Percentiles rank a stretch among this genome's conserved stretches.
Conservation (phyloP, 495 filamentous ascomycete genomes). For the Tuber brumale region DNA sequence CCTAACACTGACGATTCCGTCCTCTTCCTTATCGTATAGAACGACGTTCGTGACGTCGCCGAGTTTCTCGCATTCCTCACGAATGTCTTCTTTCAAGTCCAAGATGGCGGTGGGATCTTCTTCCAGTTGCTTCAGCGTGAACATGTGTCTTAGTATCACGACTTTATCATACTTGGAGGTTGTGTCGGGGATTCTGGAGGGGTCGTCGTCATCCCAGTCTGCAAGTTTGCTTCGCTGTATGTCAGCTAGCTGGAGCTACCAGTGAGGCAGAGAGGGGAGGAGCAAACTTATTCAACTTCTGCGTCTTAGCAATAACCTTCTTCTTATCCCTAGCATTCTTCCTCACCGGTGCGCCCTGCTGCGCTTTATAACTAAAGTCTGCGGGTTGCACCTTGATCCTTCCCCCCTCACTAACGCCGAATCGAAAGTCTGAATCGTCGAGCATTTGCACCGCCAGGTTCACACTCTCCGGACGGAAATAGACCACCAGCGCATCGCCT, state of each 20-base stretch:
- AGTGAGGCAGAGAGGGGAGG: neutral
- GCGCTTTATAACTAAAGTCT: slow-evolving; percentile 75
- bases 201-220: slow-evolving; percentile 90
- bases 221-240: slow-evolving; percentile 61
- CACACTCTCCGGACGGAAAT: slow-evolving; percentile 87
- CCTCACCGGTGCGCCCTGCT: slow-evolving; percentile 54
- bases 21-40: slow-evolving; percentile 79
- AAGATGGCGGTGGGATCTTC: slow-evolving; percentile 75
- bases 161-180: slow-evolving; percentile 64
- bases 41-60: slow-evolving; percentile 86
- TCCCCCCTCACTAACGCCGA: slow-evolving; percentile 52
- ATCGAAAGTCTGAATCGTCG: slow-evolving; percentile 79
- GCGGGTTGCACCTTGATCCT: slow-evolving; percentile 78
- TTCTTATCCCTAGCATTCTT: slow-evolving; percentile 60
- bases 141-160: slow-evolving; percentile 90
- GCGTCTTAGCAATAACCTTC: slow-evolving; percentile 82
- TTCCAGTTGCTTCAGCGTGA: slow-evolving; percentile 75
- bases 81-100: slow-evolving; percentile 91
- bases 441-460: slow-evolving; percentile 81
- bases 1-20: slow-evolving; percentile 76
- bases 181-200: slow-evolving; percentile 50
- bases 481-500: slow-evolving; percentile 87
- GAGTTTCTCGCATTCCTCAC: slow-evolving; percentile 79
- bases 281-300: slow-evolving; percentile 64
- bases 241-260: slow-evolving; percentile 8